phyloP scores from a whole-genome alignment of 2,329 filamentous ascomycete species.

The Periconia sp. region DNA sequence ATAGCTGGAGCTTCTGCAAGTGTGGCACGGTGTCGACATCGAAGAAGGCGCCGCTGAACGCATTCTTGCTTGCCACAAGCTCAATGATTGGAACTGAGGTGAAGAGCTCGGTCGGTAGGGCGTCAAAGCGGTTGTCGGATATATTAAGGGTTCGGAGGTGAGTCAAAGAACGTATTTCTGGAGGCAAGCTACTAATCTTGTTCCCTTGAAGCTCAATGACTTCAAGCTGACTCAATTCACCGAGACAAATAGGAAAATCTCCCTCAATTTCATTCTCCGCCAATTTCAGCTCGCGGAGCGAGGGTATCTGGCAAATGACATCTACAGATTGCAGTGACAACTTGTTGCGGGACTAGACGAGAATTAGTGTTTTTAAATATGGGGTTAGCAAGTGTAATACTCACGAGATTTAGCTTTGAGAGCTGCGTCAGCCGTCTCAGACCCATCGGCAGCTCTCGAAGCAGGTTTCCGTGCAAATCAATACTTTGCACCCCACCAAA shows the following conservation, averaged over 20 bases:
- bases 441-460: slow-evolving; percentile 76
- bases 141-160: slow-evolving; percentile 79
- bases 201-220: slow-evolving; percentile 83
- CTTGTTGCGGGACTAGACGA: slow-evolving; percentile 75
- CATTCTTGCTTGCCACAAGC: slow-evolving; percentile 78
- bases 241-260: slow-evolving; percentile 65
- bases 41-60: slow-evolving; percentile 73
- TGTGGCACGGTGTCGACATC: slow-evolving; percentile 64
- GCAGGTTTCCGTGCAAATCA: slow-evolving; percentile 84
- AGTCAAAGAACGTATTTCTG: slow-evolving; percentile 68
- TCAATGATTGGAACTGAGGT: slow-evolving; percentile 74
- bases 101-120: slow-evolving; percentile 73
- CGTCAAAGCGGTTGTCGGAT: slow-evolving; percentile 76
- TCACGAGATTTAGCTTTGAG: slow-evolving; percentile 80
- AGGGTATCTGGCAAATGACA: slow-evolving; percentile 73
- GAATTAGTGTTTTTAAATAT: no score
- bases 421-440: slow-evolving; percentile 75
- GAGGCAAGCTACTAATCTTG: slow-evolving; percentile 73
- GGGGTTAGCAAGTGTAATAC: no score
- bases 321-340: slow-evolving; percentile 75
- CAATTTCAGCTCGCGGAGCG: slow-evolving; percentile 80
- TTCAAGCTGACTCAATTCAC: slow-evolving; percentile 72
- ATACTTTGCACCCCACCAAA: slow-evolving; percentile 82
- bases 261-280: slow-evolving; percentile 52
- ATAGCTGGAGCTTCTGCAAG: slow-evolving; percentile 78